Base-by-base conservation (phyloP, 2,329 filamentous ascomycete genomes). In the Amauroascus verrucosus region DNA sequence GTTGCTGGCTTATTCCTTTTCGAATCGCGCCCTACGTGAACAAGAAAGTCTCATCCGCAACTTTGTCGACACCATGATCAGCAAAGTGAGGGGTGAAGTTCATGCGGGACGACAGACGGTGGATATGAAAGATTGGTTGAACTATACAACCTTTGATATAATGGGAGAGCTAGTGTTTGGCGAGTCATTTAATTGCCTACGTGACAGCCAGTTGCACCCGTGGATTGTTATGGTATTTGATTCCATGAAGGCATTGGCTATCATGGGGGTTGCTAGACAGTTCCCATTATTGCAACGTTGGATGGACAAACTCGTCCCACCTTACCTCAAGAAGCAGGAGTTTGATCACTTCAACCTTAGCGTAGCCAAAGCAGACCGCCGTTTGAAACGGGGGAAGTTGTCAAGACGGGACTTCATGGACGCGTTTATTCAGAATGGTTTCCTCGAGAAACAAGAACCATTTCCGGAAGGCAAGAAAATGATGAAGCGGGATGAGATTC, bases 1-100 rank as follows among this genome's bases (percentile, higher is more conserved):
- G 0, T 49, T 63, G 1, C 53, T 75, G 7, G 51, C 62, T 3
- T 66, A 67, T 52, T 70, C 67, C 0, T 74, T 75, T 54, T 71
- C 69, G 0, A 68, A 71, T 38, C 65, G 65, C 45, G 67, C 68
- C 1, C 54, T 75, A 9, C 58, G 60, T 11, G 63, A 65, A 11
- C 72, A 71, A 53, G 70, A 69, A 51, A 57, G 59, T 0, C 45
- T 69, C 1, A 57, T 73, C 5, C 59, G 60, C 16, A 18, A 32
- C 6, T 68, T 69, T 54, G 52, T 69, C 13, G 61, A 70, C 40
- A 55, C 64, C 1, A 52, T 71, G 2, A 63, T 70, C 9, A 38
- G 60, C 30, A 57, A 61, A 11, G 35, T 70, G 11, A 45, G 54
- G 11, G 28, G 48, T n/a, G 28, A 22, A 1, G 37, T 56, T 43